phyloP scores from a whole-genome alignment of 2,329 filamentous ascomycete genomes.

The Exophiala viscosa region DNA sequence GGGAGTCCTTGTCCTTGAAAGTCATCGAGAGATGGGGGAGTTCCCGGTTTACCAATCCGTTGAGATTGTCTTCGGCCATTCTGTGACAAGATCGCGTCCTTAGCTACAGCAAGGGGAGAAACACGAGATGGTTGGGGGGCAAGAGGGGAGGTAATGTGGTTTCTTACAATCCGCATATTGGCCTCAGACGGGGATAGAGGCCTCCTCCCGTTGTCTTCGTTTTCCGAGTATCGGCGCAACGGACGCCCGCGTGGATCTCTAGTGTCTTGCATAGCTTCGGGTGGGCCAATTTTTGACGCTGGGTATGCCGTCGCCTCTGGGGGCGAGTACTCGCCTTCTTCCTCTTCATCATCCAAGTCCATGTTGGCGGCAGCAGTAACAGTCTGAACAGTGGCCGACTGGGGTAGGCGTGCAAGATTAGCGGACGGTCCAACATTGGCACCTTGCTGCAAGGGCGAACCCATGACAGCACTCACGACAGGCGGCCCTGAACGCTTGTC shows the following conservation, averaged over 20 bases:
- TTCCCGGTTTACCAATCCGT: slow-evolving; percentile 40
- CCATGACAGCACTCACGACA: slow-evolving; percentile 26
- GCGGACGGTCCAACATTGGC: slow-evolving; percentile 6
- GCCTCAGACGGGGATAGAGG: slow-evolving; percentile 26
- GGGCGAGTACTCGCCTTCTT: slow-evolving; percentile 49
- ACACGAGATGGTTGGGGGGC: slow-evolving; percentile 73
- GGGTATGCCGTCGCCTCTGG: slow-evolving; percentile 41
- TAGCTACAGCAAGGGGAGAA: slow-evolving; percentile 54
- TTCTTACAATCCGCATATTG: slow-evolving; percentile 63
- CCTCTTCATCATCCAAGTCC: slow-evolving; percentile 35
- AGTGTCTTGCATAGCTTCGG: slow-evolving; percentile 20
- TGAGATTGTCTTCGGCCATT: slow-evolving; percentile 45
- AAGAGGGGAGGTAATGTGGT: slow-evolving; percentile 68
- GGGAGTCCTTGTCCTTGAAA: slow-evolving; percentile 39
- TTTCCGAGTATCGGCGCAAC: slow-evolving; percentile 28
- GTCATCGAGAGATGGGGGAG: slow-evolving; percentile 29
- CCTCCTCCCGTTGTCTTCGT: slow-evolving; percentile 24
- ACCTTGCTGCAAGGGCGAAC: slow-evolving; percentile 17
- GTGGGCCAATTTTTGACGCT: slow-evolving; percentile 14
- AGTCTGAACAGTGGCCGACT: background rate
- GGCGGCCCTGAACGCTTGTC: slow-evolving; percentile 27
- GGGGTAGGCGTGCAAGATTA: slow-evolving; percentile 1
- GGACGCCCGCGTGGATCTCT: slow-evolving; percentile 27
- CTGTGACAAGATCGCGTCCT: slow-evolving; percentile 52
- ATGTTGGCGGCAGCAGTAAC: slow-evolving; percentile 6